Evolutionary conservation across 2,329 filamentous ascomycete genomes (phyloP), one percentile per base, ranked within the genome.

Genomic region (Aspergillus sp.): DNA sequence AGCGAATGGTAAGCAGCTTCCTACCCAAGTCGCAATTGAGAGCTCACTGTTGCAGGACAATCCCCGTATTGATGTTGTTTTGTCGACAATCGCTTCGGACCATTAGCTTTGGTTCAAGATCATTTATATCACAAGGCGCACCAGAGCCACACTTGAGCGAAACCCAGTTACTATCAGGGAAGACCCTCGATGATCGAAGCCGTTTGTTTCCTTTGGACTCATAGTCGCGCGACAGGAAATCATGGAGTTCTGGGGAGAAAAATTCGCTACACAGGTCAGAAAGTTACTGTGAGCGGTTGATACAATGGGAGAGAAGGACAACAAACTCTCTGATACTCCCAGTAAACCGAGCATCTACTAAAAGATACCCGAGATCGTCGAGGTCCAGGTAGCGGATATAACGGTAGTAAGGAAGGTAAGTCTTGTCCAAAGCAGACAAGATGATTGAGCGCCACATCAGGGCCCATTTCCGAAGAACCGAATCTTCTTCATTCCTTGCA

Each of bases 401-500:
- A 24, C 73, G 66, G 46, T 74, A 81, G 51, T 86, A 86, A 0
- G 80, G 79, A 40, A 76, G 80, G 12, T 74, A 60, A 0, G 80
- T 82, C 41, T 40, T 39, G 15, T 69, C 72, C 26, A 79, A 57
- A 36, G 75, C 75, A 6, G 80, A 85, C 5, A 76, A 61, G 36
- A 82, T 72, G 42, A 85, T 73, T 2, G 78, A 78, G 31, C 72
- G 71, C 81, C 81, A 86, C 30, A 82, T 55, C 5, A 72, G 66
- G 2, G 75, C 72, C 71, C 75, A 79, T 55, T 72, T 72, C 33
- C 66, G 65, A 13, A 69, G 61, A n/a, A 62, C 58, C 16, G 64
- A 45, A 20, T 69, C 59, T 41, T 68, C 64, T 31, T 68, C 61
- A 1, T 59, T 53, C 11, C 58, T 41, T 11, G 57, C 47, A 15